Evolutionary conservation across 1,284 basidiomycete species (phyloP).

Genomic region (Xerocomus nothofagi): DNA sequence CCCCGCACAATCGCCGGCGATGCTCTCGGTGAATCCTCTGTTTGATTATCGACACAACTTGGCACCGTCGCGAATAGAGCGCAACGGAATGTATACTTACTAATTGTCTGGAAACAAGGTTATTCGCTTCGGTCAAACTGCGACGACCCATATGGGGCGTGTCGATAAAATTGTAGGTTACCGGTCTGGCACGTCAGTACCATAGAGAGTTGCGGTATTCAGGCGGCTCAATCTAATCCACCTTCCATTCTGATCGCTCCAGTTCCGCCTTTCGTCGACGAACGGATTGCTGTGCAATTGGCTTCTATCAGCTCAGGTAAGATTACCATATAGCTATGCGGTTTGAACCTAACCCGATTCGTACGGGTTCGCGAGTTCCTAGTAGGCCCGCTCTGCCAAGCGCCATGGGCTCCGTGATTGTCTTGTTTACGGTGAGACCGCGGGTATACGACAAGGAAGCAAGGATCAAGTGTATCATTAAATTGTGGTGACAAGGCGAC

Average conservation of each 20-base stretch:
- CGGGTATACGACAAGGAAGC: neutral
- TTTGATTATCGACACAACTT: neutral
- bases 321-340: neutral
- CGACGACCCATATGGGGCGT: neutral
- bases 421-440: slow-evolving; percentile 1
- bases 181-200: neutral
- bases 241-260: slow-evolving; percentile 6
- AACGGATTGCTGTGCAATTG: slow-evolving; percentile 2
- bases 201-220: slow-evolving; percentile 2
- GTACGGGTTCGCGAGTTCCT: neutral
- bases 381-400: neutral
- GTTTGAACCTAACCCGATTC: neutral
- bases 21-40: neutral
- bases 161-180: neutral
- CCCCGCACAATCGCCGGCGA: neutral
- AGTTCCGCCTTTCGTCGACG: slow-evolving; percentile 17
- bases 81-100: neutral
- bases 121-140: neutral
- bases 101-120: neutral
- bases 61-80: slow-evolving; percentile 3
- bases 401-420: neutral
- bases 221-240: slow-evolving; percentile 6
- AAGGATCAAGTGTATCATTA: neutral
- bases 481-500: neutral
- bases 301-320: slow-evolving; percentile 1